phyloP scores from a whole-genome alignment of 2,329 filamentous ascomycete species.

The Trichoderma atrobrunneum region DNA sequence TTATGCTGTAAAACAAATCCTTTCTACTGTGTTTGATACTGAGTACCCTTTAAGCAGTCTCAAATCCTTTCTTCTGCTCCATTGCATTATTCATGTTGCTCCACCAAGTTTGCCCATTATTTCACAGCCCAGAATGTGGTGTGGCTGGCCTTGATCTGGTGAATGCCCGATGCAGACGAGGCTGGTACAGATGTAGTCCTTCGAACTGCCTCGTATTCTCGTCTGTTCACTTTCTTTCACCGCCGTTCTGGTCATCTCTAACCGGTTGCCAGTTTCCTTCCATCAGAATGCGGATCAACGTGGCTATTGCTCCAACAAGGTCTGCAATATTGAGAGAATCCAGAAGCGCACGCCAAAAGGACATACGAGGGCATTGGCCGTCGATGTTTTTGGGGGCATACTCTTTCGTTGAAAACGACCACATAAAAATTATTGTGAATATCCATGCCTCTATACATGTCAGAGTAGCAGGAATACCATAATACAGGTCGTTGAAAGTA shows the following conservation, averaged over 20 bases:
- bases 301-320: neutral
- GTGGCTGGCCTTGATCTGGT: neutral
- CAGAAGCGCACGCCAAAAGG: neutral
- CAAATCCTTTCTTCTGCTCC: neutral
- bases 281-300: neutral
- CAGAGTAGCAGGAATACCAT: neutral
- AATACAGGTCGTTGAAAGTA: neutral
- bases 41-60: neutral
- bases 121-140: neutral
- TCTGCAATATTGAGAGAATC: neutral
- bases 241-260: neutral
- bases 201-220: neutral
- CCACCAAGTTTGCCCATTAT: rapidly evolving
- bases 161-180: neutral
- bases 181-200: neutral
- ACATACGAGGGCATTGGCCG: neutral
- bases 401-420: neutral
- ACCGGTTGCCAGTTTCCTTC: neutral
- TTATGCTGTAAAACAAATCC: neutral
- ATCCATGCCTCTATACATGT: neutral
- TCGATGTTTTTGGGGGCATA: neutral
- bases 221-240: neutral
- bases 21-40: neutral
- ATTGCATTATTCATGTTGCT: neutral
- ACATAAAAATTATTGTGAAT: neutral